Evolutionary conservation across 495 filamentous ascomycete genomes (phyloP), one percentile per base, ranked within the genome.

Genomic region (Annulohypoxylon stygium): DNA sequence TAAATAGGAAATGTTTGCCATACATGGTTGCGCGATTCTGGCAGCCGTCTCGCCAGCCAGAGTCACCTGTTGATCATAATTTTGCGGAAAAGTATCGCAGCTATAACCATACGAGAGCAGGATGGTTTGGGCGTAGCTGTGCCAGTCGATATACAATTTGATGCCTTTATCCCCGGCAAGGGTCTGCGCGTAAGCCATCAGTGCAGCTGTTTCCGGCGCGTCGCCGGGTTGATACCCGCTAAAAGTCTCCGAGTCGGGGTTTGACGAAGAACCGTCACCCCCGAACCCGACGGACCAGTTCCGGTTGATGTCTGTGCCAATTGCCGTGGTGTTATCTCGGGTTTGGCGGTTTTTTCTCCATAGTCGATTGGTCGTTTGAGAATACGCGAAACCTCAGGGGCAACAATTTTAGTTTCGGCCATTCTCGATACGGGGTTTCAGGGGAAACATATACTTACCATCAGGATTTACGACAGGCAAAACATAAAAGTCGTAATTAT

Each of bases 271-370:
- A 3, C 86, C 86, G 18, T 48, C 81, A 12, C 84, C 84, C 48
- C 84, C 85, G 45, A 80, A 75, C 5, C 84, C 78, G 0, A 76
- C 77, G 10, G 85, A 77, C 87, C 89, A 91, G 82, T 91, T 91
- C 60, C 89, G 86, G 81, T 91, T 91, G 77, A 90, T 86, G 74
- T 91, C 89, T 12, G 79, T 82, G 20, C 89, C 89, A 26, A 90
- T 51, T 74, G 86, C 90, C 14, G 81, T 77, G 47, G 75, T 78
- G 58, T 81, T 81, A 1, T 78, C 67, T 41, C 76, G 79, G 3
- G 78, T 75, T 48, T 88, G 86, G 0, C 89, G 82, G 81, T 90
- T 91, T 79, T 91, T 91, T 73, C 89, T 85, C 89, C 89, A 91
- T 33, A 91, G 80, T 7, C 89, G 85, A 67, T 88, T 78, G 20